Conservation (phyloP, 257 asterid genomes). For the Przewalskia tangutica region DNA sequence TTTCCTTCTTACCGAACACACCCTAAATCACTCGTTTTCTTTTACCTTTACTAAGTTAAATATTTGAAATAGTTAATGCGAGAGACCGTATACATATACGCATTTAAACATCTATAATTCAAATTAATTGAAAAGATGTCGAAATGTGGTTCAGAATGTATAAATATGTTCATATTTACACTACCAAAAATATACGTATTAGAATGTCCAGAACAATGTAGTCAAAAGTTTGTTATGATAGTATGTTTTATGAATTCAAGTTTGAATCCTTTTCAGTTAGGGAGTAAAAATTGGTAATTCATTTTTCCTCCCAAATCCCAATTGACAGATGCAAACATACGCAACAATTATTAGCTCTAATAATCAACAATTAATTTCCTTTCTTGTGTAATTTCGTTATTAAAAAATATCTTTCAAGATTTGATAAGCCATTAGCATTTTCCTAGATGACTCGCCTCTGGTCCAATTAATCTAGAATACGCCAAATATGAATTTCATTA, state of each 20-base stretch:
- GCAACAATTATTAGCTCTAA: background rate
- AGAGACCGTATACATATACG: background rate
- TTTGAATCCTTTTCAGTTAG: background rate
- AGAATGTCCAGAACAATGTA: background rate
- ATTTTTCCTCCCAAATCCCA: background rate
- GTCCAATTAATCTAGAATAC: conserved; percentile 9
- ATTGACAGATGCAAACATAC: background rate
- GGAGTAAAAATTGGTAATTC: background rate
- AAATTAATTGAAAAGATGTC: background rate
- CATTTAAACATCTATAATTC: background rate
- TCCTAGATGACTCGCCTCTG: background rate
- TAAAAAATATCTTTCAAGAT: background rate
- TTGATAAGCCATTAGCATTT: background rate
- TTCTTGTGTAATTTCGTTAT: background rate
- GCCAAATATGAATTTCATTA: conserved; percentile 9
- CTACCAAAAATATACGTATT: background rate
- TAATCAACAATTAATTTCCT: background rate
- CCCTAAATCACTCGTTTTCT: background rate
- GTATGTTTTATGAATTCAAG: background rate
- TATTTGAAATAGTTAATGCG: background rate
- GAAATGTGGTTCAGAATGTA: background rate
- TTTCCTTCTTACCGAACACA: no score
- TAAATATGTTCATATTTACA: background rate
- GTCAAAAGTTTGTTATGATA: background rate
- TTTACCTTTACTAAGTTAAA: background rate